Percentiles rank a stretch among this genome's conserved stretches.
These are phyloP conservation scores for Thermothielavioides terrestris DNA, from an alignment of 495 filamentous ascomycete genomes.

Conservation along the genomic window DNA sequence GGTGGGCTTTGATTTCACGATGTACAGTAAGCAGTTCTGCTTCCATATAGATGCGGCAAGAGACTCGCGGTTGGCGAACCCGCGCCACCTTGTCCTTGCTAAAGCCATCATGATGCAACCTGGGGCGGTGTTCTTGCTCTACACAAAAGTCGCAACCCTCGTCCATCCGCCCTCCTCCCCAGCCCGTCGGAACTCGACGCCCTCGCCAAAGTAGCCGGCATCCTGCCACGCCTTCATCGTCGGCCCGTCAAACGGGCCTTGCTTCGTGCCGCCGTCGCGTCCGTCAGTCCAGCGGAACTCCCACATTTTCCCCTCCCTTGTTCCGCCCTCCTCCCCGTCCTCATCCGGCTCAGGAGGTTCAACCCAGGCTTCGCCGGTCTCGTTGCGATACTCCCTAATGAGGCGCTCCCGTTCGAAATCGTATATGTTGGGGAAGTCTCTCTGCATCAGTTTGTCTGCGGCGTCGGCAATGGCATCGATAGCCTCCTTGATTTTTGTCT, in stretches of 20 bases:
- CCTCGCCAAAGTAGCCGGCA: constrained; percentile 90
- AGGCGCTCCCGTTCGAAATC: constrained; percentile 79
- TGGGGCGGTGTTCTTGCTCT: too few species aligned
- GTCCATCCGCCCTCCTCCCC: constrained; percentile 56
- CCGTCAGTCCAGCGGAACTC: constrained; percentile 88
- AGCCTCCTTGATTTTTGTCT: constrained; percentile 55
- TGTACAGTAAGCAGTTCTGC: constrained; percentile 6
- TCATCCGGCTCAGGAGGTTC: constrained; percentile 35
- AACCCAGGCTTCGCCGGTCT: constrained; percentile 88
- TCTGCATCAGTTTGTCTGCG: constrained; percentile 72
- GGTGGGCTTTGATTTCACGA: constrained; percentile 4
- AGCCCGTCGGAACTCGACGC: constrained; percentile 71
- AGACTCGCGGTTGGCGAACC: not conserved
- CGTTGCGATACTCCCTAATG: constrained; percentile 71
- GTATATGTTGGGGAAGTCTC: constrained; percentile 81
- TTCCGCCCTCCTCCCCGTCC: constrained; percentile 11
- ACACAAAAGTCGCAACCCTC: constrained; percentile 52
- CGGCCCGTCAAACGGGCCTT: constrained; percentile 76
- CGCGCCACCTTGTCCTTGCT: not conserved
- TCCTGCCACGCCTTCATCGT: constrained; percentile 85
- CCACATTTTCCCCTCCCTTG: constrained; percentile 52
- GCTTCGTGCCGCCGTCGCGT: constrained; percentile 65
- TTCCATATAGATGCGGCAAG: constrained; percentile 1
- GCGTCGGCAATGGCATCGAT: constrained; percentile 81
- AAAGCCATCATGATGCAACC: too few species aligned